Conservation (phyloP, 2,329 filamentous ascomycete species). For the Orbilia blumenaviensis region DNA sequence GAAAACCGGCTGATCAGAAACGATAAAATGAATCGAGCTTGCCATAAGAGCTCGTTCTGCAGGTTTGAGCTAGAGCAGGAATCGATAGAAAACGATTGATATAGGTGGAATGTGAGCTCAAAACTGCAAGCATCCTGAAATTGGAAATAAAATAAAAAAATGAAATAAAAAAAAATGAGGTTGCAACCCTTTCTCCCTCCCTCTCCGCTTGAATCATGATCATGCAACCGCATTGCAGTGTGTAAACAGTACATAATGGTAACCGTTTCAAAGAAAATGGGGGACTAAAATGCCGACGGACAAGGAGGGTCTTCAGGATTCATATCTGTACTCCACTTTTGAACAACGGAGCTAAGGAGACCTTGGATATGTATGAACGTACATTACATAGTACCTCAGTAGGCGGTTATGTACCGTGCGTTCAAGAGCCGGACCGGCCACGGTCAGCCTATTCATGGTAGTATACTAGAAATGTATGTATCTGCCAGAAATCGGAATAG, state of each 20-base stretch:
- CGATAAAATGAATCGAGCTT: neutral
- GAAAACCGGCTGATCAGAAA: slow-evolving; percentile 5
- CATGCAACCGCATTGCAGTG: slow-evolving; percentile 32
- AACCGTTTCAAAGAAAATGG: slow-evolving; percentile 6
- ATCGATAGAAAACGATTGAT: slow-evolving; percentile 38
- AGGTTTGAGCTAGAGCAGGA: slow-evolving; percentile 22
- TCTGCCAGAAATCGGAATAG: too few species aligned
- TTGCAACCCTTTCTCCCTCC: slow-evolving; percentile 29
- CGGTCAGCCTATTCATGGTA: slow-evolving; percentile 23
- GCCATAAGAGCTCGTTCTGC: slow-evolving; percentile 12
- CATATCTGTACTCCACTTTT: slow-evolving; percentile 10
- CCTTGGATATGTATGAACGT: neutral
- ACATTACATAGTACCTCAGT: too few species aligned
- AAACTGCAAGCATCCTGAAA: slow-evolving; percentile 40
- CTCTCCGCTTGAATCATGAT: slow-evolving; percentile 13
- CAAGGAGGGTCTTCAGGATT: slow-evolving; percentile 22
- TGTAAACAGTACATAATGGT: slow-evolving; percentile 11
- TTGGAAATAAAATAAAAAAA: too few species aligned
- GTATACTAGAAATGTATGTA: neutral
- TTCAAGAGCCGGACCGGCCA: slow-evolving; percentile 10
- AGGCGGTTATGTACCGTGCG: too few species aligned
- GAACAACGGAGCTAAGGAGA: neutral
- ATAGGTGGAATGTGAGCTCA: slow-evolving; percentile 38
- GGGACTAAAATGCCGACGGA: slow-evolving; percentile 37
- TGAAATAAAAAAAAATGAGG: slow-evolving; percentile 13